A percentile compares a stretch with the other conserved stretches of the same genome.
Evolutionary conservation across 1,284 basidiomycete genomes (phyloP).

Genomic region (Marasmius sp.): DNA sequence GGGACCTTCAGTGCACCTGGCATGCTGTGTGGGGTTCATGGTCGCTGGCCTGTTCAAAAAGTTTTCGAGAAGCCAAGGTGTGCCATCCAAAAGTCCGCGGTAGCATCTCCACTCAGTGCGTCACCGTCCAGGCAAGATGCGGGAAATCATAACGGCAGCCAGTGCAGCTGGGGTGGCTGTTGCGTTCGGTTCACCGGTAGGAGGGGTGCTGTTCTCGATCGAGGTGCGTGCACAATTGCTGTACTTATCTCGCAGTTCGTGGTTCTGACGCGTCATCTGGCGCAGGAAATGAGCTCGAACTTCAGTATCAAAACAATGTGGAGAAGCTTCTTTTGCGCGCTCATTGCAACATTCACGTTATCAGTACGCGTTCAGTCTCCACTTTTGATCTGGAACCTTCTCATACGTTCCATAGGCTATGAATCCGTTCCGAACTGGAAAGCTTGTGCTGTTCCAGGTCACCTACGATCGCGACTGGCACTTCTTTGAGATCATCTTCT

Average conservation of each 20-base stretch:
- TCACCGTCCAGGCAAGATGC: constrained; percentile 76
- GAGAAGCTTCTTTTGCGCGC: constrained; percentile 95
- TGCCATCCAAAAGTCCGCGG: constrained; percentile 23
- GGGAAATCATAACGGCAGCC: constrained; percentile 92
- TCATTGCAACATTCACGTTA: constrained; percentile 94
- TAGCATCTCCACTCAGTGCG: constrained; percentile 11
- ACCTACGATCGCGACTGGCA: constrained; percentile 99
- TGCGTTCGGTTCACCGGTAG: constrained; percentile 96
- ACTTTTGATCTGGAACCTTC: constrained; percentile 11
- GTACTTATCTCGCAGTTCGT: background rate
- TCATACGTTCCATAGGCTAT: constrained; percentile 66
- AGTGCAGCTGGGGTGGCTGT: constrained; percentile 98
- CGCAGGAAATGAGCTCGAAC: constrained; percentile 96
- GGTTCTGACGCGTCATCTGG: background rate
- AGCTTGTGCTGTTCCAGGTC: constrained; percentile 97
- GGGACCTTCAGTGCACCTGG: constrained; percentile 97
- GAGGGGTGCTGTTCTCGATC: constrained; percentile 93
- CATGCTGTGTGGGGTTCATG: constrained; percentile 89
- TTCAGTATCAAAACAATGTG: constrained; percentile 99
- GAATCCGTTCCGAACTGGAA: constrained; percentile 98
- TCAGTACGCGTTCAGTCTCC: constrained; percentile 59
- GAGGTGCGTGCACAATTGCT: constrained; percentile 45
- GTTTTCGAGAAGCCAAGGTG: constrained; percentile 88
- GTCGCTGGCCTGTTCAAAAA: constrained; percentile 82
- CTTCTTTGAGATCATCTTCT: constrained; percentile 98